phyloP scores from a whole-genome alignment of 345 rosid species.

The Lepidium africanum region DNA sequence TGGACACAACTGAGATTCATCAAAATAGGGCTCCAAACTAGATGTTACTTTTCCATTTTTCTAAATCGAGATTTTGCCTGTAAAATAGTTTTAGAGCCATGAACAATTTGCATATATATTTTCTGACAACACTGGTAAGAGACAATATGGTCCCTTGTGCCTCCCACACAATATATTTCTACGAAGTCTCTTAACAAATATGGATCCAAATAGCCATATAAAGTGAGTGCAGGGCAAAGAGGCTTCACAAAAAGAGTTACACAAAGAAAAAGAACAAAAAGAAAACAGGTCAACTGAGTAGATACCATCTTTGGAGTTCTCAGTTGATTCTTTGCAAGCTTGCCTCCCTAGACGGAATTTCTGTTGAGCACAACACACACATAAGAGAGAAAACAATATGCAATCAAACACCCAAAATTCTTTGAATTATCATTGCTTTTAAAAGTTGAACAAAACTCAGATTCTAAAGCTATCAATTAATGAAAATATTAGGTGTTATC shows the following conservation, averaged over 20 bases:
- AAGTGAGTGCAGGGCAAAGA: neutral
- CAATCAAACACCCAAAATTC: neutral
- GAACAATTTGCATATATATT: neutral
- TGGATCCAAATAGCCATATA: neutral
- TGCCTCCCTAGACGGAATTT: conserved; percentile 90
- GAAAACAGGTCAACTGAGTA: neutral
- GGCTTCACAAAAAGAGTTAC: neutral
- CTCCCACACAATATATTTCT: neutral
- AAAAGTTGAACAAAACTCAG: neutral
- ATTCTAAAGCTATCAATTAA: neutral
- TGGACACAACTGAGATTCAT: neutral
- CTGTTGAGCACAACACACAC: conserved; percentile 33
- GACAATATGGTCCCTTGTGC: neutral
- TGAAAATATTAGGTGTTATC: neutral
- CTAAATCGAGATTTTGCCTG: neutral
- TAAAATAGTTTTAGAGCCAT: neutral
- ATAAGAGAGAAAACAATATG: neutral
- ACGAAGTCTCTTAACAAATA: neutral
- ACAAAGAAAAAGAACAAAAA: neutral
- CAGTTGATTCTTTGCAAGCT: conserved; percentile 75
- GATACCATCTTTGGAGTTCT: conserved; percentile 86
- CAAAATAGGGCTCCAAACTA: neutral
- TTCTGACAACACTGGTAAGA: neutral
- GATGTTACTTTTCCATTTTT: neutral
- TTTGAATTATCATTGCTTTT: neutral